A percentile compares a stretch with the other conserved stretches of the same genome.
Evolutionary conservation across 192 early-diverging fungal species (phyloP).

Genomic region (Gigaspora rosea): DNA sequence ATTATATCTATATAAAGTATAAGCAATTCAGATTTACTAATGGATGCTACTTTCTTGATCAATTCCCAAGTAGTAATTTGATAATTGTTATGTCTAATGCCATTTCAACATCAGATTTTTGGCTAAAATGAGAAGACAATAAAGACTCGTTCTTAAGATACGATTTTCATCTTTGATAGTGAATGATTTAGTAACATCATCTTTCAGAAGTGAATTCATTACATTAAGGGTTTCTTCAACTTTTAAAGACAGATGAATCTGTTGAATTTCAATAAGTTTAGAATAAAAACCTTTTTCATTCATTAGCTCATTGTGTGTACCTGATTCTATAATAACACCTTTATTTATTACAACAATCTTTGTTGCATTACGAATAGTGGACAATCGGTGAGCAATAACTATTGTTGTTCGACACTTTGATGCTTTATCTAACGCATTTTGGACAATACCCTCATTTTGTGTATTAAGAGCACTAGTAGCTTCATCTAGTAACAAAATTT

Average conservation of each 20-base stretch:
- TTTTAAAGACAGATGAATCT: background rate
- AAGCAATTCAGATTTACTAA: conserved; percentile 15
- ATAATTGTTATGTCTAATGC: background rate
- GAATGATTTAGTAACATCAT: background rate
- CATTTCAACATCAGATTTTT: no score
- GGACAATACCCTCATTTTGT: no score
- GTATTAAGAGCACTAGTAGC: no score
- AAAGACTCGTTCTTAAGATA: no score
- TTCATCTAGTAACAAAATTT: no score
- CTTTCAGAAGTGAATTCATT: background rate
- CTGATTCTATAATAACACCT: conserved; percentile 65
- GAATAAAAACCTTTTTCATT: conserved; percentile 51
- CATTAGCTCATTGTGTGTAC: conserved; percentile 71
- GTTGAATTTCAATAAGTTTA: no score
- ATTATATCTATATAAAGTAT: conserved; percentile 3
- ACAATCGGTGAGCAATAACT: conserved; percentile 82
- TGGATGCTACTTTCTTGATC: background rate
- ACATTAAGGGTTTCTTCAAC: conserved; percentile 15
- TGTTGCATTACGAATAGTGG: conserved; percentile 82
- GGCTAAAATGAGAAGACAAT: no score
- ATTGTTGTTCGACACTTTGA: conserved; percentile 77
- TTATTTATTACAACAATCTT: no score
- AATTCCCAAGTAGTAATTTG: conserved; percentile 24
- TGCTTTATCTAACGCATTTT: no score
- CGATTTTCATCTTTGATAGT: no score